phyloP scores from a whole-genome alignment of 768 basidiomycete species.

The Dictyophora rubrovolvata region DNA sequence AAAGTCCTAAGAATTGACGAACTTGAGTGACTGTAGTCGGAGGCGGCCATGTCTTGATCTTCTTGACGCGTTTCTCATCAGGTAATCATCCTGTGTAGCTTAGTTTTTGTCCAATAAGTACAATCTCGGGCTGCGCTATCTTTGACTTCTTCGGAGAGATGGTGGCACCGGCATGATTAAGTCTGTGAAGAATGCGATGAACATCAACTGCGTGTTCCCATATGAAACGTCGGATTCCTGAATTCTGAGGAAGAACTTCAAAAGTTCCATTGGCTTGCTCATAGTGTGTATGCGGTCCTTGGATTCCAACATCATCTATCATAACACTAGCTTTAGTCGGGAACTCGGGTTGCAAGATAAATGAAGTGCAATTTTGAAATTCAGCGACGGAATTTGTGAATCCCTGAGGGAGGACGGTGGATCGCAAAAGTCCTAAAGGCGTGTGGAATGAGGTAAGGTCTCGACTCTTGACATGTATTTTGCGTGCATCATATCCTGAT shows the following conservation, averaged over 20 bases:
- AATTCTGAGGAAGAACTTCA: not conserved
- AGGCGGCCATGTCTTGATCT: slow-evolving; percentile 16
- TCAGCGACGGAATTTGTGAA: slow-evolving; percentile 8
- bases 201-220: slow-evolving; percentile 15
- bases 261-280: not conserved
- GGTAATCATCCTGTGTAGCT: slow-evolving; percentile 24
- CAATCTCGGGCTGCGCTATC: slow-evolving; percentile 13
- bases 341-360: slow-evolving; percentile 25
- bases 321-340: slow-evolving; percentile 17
- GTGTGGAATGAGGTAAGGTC: slow-evolving; percentile 33
- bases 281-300: slow-evolving; percentile 11
- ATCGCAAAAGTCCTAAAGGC: slow-evolving; percentile 22
- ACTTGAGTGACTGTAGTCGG: slow-evolving; percentile 5
- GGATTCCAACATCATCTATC: slow-evolving; percentile 24
- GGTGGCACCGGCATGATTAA: slow-evolving; percentile 10
- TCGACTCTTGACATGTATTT: not conserved
- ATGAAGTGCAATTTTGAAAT: slow-evolving; percentile 22
- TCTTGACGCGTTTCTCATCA: slow-evolving; percentile 17
- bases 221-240: slow-evolving; percentile 12
- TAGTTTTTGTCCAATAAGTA: slow-evolving; percentile 29
- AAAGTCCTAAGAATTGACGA: slow-evolving; percentile 6
- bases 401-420: slow-evolving; percentile 20
- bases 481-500: not conserved
- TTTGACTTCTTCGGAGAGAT: slow-evolving; percentile 12
- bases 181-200: slow-evolving; percentile 15